Percentiles rank a stretch among this genome's conserved stretches.
Evolutionary conservation across 2,329 filamentous ascomycete genomes (phyloP).

Genomic region (Ceratocystiopsis brevicomis): DNA sequence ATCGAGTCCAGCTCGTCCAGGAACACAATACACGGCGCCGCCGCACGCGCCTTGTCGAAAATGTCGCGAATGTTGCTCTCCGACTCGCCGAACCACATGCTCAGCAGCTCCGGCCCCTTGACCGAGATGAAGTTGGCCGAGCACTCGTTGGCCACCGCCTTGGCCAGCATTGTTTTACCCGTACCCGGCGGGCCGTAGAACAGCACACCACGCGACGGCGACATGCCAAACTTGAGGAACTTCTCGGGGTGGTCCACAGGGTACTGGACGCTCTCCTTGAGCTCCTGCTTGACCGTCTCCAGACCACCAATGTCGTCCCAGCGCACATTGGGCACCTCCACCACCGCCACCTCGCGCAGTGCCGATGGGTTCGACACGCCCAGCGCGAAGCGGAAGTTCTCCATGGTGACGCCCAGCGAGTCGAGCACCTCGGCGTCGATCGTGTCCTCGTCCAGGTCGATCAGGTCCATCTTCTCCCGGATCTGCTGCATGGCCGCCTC

Average conservation of each 20-base stretch:
- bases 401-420: conserved; percentile 96
- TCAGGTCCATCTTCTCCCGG: conserved; percentile 99
- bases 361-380: conserved; percentile 97
- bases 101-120: conserved; percentile 93
- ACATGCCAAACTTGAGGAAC: conserved; percentile 99
- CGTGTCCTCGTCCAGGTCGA: conserved; percentile 95
- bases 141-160: conserved; percentile 98
- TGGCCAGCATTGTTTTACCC: conserved; percentile 98
- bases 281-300: conserved; percentile 95
- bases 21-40: conserved; percentile 96
- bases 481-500: conserved; percentile 99
- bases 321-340: conserved; percentile 96
- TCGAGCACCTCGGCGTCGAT: conserved; percentile 97
- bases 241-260: conserved; percentile 98
- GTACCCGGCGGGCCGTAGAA: conserved; percentile 99
- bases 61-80: conserved; percentile 99
- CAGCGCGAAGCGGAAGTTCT: conserved; percentile 98
- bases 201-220: conserved; percentile 89
- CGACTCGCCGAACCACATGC: conserved; percentile 99
- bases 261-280: conserved; percentile 97
- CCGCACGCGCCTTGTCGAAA: conserved; percentile 97
- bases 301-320: conserved; percentile 99
- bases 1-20: conserved; percentile 97
- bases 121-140: conserved; percentile 99
- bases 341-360: conserved; percentile 93